Evolutionary conservation across 805 yeast species (phyloP).

Genomic region (Metschnikowia baotianmanensis): DNA sequence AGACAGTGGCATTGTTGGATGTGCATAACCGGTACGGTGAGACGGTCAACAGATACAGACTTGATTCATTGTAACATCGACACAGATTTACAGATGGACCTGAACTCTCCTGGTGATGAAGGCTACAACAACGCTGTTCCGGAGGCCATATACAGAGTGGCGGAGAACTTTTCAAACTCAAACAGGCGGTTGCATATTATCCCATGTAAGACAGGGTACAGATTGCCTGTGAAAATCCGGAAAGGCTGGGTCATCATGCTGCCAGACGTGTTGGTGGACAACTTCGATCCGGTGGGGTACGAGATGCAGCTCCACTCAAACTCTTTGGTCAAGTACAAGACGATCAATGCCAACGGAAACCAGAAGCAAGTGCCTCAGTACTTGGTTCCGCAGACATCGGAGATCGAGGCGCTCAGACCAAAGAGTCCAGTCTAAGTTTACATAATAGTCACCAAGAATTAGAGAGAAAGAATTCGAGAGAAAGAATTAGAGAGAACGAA

Average conservation of each 20-base stretch:
- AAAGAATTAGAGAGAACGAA: background rate
- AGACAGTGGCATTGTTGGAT: conserved; percentile 97
- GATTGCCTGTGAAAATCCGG: conserved; percentile 62
- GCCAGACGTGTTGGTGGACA: conserved; percentile 77
- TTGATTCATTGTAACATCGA: conserved; percentile 90
- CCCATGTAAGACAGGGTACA: conserved; percentile 67
- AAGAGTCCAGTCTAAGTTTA: conserved; percentile 59
- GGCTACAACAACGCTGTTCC: conserved; percentile 46
- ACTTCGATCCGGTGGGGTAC: conserved; percentile 46
- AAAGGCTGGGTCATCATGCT: conserved; percentile 90
- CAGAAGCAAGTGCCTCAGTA: conserved; percentile 43
- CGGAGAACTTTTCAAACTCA: conserved; percentile 86
- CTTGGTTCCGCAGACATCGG: conserved; percentile 62
- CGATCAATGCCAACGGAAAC: conserved; percentile 13
- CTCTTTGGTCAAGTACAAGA: conserved; percentile 28
- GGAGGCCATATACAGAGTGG: conserved; percentile 69
- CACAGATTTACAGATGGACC: conserved; percentile 79
- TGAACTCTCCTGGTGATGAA: conserved; percentile 7
- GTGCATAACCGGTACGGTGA: conserved; percentile 93
- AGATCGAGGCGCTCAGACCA: conserved; percentile 80
- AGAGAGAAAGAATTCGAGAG: too few species aligned
- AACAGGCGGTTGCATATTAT: conserved; percentile 81
- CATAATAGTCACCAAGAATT: too few species aligned
- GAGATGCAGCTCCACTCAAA: conserved; percentile 30
- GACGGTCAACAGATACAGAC: conserved; percentile 80